A percentile compares a stretch with the other conserved stretches of the same genome.
These are phyloP conservation scores for Mucor saturninus DNA, from an alignment of 371 early-diverging fungal species.

Conservation along the genomic window DNA sequence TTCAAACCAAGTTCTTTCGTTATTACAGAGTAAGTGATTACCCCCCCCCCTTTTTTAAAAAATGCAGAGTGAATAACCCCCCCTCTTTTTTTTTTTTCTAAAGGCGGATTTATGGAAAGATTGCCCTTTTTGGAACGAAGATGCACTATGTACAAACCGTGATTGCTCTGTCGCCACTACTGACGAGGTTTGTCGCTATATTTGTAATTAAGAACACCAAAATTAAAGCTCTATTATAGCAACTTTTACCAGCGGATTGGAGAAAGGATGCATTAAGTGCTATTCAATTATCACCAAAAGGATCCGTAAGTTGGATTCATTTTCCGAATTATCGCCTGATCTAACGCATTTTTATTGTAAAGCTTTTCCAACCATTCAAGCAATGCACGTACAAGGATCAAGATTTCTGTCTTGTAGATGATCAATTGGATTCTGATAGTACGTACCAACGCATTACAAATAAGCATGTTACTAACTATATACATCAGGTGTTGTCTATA, in stretches of 20 bases:
- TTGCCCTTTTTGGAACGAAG: slow-evolving; percentile 92
- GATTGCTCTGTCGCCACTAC: slow-evolving; percentile 88
- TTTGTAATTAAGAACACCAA: not conserved
- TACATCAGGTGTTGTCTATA: slow-evolving; percentile 76
- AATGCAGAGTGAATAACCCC: not conserved
- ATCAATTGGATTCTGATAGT: slow-evolving; percentile 62
- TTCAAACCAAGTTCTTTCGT: slow-evolving; percentile 84
- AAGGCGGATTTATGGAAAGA: slow-evolving; percentile 90
- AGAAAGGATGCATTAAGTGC: slow-evolving; percentile 60
- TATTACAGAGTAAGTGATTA: slow-evolving; percentile 75
- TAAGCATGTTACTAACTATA: no score
- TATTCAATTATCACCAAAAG: slow-evolving; percentile 54
- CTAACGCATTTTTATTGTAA: not conserved
- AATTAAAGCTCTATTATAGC: slow-evolving; percentile 3
- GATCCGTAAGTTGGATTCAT: slow-evolving; percentile 41
- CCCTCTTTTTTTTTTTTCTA: no score
- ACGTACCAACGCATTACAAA: not conserved
- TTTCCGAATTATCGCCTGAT: not conserved
- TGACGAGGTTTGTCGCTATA: slow-evolving; percentile 62
- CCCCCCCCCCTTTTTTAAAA: not conserved
- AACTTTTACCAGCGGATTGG: slow-evolving; percentile 53
- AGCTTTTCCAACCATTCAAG: slow-evolving; percentile 58
- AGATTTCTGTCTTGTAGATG: slow-evolving; percentile 92
- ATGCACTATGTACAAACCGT: slow-evolving; percentile 80
- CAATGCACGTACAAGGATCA: slow-evolving; percentile 72